These are phyloP conservation scores for Gossypium aridum DNA, from an alignment of 441 rosid species.

Conservation along the genomic window DNA sequence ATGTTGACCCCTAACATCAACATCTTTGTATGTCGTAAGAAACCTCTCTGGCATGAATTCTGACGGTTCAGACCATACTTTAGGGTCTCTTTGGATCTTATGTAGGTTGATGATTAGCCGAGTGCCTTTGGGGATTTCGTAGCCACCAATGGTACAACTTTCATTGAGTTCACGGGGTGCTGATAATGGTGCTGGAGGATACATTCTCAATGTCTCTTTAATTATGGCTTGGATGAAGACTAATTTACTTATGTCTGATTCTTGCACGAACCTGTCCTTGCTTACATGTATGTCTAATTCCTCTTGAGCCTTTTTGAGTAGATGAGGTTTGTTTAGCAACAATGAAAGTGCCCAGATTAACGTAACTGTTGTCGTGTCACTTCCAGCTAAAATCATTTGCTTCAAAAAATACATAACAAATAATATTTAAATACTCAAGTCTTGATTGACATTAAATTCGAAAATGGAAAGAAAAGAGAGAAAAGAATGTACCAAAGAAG, in stretches of 20 bases:
- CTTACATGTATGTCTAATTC: constrained; percentile 20
- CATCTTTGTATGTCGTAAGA: constrained; percentile 15
- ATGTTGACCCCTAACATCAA: constrained; percentile 19
- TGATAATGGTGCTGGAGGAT: constrained; percentile 21
- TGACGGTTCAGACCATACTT: constrained; percentile 16
- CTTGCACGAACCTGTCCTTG: constrained; percentile 12
- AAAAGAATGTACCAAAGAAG: constrained; percentile 20
- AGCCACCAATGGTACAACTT: constrained; percentile 18
- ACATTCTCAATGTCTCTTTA: constrained; percentile 20
- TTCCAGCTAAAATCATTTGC: constrained; percentile 8
- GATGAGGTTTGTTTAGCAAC: constrained; percentile 1
- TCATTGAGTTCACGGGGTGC: constrained; percentile 13
- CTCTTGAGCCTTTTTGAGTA: constrained; percentile 14
- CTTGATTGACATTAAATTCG: background rate
- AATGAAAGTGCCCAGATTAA: constrained; percentile 11
- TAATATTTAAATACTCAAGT: background rate
- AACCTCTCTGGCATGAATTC: constrained; percentile 28
- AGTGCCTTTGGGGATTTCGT: constrained; percentile 19
- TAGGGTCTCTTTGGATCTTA: constrained; percentile 24
- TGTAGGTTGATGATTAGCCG: constrained; percentile 21
- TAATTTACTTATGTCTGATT: constrained; percentile 18
- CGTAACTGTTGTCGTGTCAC: constrained; percentile 14
- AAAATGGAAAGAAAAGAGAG: background rate
- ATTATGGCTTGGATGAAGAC: constrained; percentile 19
- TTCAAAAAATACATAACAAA: background rate